Base-by-base conservation (phyloP, 2,329 filamentous ascomycete species). In the Atkinsonella texensis region DNA sequence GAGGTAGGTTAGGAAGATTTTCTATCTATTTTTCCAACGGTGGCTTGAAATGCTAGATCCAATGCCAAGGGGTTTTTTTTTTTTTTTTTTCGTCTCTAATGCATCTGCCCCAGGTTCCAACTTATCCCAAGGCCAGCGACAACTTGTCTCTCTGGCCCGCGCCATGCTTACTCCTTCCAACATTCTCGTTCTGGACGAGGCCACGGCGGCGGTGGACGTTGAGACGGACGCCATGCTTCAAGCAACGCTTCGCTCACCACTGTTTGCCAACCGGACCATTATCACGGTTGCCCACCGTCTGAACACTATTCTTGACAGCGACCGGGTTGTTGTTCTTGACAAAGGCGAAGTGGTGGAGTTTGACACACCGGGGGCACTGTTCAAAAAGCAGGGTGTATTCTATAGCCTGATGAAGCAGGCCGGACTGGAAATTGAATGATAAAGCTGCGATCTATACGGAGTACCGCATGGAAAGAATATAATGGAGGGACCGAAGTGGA, bases 201-300 rank as follows among this genome's bases (percentile, higher is more conserved):
- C 94, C 53, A 98, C 93, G 32, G 89, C 89, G 58, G 80, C 76
- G 23, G 79, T 84, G 11, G 80, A 85, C 63, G 74, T 85, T 42
- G 76, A 85, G 69, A 85, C 82, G 23, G 82, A 85, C 62, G 79
- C 79, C 51, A 72, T 84, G 70, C 70, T 85, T 51, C 82, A 85
- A 69, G 69, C 70, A 46, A 85, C 82, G 28, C 71, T 84, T 51
- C 76, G 81, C 35, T 78, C 77, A 38, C 76, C 79, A 20, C 66
- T 84, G 15, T 98, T 98, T 71, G 78, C 84, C 55, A 89, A 96
- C 68, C 83, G 89, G 50, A 98, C 93, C 39, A 97, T 98, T 68
- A 95, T 98, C 68, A 98, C 93, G 1, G 95, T 98, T 62, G 93
- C 93, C 28, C 93, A 98, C 72, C 84, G 93, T 51, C 95, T 98